Base-by-base conservation (phyloP, 1,139 yeast species). In the Kurtzmaniella quercitrusa region DNA sequence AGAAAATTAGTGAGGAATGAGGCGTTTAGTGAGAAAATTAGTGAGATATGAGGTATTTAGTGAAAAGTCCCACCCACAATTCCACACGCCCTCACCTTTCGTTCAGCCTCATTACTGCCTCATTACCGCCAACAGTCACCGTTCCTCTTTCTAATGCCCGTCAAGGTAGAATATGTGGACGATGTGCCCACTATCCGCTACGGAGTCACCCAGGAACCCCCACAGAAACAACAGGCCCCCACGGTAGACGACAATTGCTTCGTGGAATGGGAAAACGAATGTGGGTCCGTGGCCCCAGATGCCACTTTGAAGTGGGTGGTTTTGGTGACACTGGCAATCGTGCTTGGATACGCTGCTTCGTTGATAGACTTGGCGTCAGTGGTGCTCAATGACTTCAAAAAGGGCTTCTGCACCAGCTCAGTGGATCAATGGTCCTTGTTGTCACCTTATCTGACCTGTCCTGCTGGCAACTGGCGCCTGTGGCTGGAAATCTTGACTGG, bases 361-460 rank as follows among this genome's bases (percentile, higher is more conserved):
- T 54, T 70, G 14, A 71, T 85, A 27, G 90, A 85, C 54, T 73
- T 83, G 49, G 59, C 73, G 0, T 70, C 88, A 0, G 80, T 75
- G 23, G 79, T 83, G 80, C 67, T 86, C 40, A 77, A 81, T 41
- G 89, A 85, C 51, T 51, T 84, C 41, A 78, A 81, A 46, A 72
- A 70, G 48, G 78, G 78, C 0, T 39, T 70, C 10, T 73, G 78
- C 47, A 54, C 67, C 39, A 61, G 71, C 41, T 55, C 59, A 40
- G 48, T 61, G n/a, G 70, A 69, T 46, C 57, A 57, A 37, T 73
- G 77, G 77, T 70, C 76, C 14, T 57, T 72, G 23, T 53, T 70
- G 15, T 66, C 63, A 46, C 78, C 77, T 2, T 72, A 71, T 48
- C 66, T 63, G 65, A 67, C 76, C 17, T 73, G 78, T 51, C 76